Base-by-base conservation (phyloP, 2,329 filamentous ascomycete genomes). In the Aureobasidium sp. region DNA sequence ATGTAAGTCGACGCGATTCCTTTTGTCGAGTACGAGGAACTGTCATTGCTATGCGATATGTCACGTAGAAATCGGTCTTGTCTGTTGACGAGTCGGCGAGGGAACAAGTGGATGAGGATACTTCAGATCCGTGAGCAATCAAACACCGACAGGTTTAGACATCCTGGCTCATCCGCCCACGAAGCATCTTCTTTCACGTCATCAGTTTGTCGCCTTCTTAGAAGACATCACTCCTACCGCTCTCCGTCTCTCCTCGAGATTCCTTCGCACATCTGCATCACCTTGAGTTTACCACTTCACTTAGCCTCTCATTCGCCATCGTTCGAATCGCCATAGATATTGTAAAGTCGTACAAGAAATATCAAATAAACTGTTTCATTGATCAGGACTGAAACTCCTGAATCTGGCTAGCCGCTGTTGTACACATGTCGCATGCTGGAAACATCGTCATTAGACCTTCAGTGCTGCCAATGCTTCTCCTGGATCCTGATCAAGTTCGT, bases 401-500 rank as follows among this genome's bases (percentile, higher is more conserved):
- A 9, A 42, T 32, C 21, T 16, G 36, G 37, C 37, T 54, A 42
- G 37, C 37, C 7, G 27, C 25, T n/a, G 37, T 41, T 32, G 8
- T 41, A 54, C 50, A 54, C 6, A 14, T 27, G 14, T 32, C n/a
- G 14, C 27, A 32, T 42, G 25, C 13, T 54, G 50, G 21, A 25
- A 39, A 3, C 5, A 27, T 42, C 32, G 13, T 14, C 8, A 21
- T 14, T 42, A 54, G 37, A 54, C 11, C 27, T 27, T 54, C 25
- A 54, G 50, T 29, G 36, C 50, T 36, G 36, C 37, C 50, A 54
- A 30, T 25, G 27, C 50, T 25, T 59, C 36, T 32, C 36, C 57
- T 16, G 57, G 44, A 32, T 45, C 57, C 13, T 45, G 44, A 13
- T 58, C 78, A 74, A 88, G 81, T 27, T 86, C 83, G 61, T 85